Evolutionary conservation across 2,329 filamentous ascomycete species (phyloP).

Genomic region (Madurella fahalii): DNA sequence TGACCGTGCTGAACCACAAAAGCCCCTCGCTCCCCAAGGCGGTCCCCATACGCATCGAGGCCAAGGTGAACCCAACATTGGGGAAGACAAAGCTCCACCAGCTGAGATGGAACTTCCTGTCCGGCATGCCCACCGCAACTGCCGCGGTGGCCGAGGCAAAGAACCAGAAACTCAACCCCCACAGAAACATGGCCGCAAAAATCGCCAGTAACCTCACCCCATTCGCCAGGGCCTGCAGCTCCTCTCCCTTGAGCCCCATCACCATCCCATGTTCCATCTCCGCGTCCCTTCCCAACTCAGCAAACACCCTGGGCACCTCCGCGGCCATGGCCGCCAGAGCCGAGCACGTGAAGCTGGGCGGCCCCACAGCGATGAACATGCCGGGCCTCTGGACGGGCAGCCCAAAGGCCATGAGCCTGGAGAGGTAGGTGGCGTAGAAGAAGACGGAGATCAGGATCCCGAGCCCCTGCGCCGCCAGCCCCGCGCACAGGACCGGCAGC

Average conservation of each 20-base stretch:
- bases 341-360: slow-evolving; percentile 45
- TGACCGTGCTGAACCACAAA: slow-evolving; percentile 49
- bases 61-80: slow-evolving; percentile 59
- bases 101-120: slow-evolving; percentile 37
- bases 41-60: slow-evolving; percentile 54
- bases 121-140: slow-evolving; percentile 36
- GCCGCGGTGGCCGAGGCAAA: slow-evolving; percentile 47
- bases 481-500: slow-evolving; percentile 53
- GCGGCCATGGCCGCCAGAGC: slow-evolving; percentile 32
- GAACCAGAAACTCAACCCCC: slow-evolving; percentile 60
- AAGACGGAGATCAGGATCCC: slow-evolving; percentile 55
- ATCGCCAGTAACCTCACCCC: slow-evolving; percentile 30
- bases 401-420: slow-evolving; percentile 52
- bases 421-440: slow-evolving; percentile 58
- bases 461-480: slow-evolving; percentile 57
- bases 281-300: slow-evolving; percentile 8
- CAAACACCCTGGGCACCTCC: slow-evolving; percentile 33
- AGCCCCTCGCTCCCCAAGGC: slow-evolving; percentile 49
- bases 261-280: slow-evolving; percentile 7
- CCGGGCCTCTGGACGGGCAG: slow-evolving; percentile 55
- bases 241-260: slow-evolving; percentile 12
- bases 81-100: slow-evolving; percentile 67
- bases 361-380: slow-evolving; percentile 63
- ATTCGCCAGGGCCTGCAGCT: slow-evolving; percentile 19
- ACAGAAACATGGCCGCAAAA: slow-evolving; percentile 54